A percentile compares a stretch with the other conserved stretches of the same genome.
Evolutionary conservation across 441 rosid species (phyloP).

Genomic region (Jatropha podagrica): DNA sequence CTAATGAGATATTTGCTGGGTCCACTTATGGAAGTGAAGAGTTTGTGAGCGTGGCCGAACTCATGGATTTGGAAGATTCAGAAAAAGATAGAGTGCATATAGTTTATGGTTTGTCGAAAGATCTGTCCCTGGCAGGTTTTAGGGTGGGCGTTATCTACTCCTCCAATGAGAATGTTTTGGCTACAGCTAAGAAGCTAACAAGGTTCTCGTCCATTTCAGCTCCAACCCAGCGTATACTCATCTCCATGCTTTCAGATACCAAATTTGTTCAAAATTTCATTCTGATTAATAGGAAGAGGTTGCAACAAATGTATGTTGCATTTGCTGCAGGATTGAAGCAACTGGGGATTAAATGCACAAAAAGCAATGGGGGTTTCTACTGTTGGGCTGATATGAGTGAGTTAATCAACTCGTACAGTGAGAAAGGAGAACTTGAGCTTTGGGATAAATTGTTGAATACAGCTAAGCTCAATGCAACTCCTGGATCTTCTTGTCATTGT

Average conservation of each 20-base stretch:
- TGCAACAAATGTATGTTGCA: conserved; percentile 34
- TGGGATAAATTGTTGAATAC: conserved; percentile 76
- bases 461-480: conserved; percentile 69
- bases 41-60: conserved; percentile 76
- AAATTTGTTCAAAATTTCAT: conserved; percentile 45
- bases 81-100: conserved; percentile 72
- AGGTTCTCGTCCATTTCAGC: conserved; percentile 70
- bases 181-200: conserved; percentile 58
- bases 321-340: conserved; percentile 59
- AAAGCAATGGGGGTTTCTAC: conserved; percentile 60
- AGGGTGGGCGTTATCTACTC: conserved; percentile 65
- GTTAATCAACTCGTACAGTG: conserved; percentile 62
- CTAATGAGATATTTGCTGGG: conserved; percentile 69
- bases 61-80: conserved; percentile 55
- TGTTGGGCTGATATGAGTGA: conserved; percentile 94
- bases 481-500: conserved; percentile 88
- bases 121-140: conserved; percentile 71
- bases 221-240: conserved; percentile 58
- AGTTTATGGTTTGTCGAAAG: conserved; percentile 65
- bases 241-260: conserved; percentile 55
- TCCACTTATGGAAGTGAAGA: conserved; percentile 55
- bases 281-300: conserved; percentile 48
- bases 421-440: conserved; percentile 89
- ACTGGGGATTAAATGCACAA: conserved; percentile 57
- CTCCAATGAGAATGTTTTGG: conserved; percentile 49